A percentile compares a stretch with the other conserved stretches of the same genome.
These are phyloP conservation scores for Boletus huronensis DNA, from an alignment of 768 basidiomycete species.

Conservation along the genomic window DNA sequence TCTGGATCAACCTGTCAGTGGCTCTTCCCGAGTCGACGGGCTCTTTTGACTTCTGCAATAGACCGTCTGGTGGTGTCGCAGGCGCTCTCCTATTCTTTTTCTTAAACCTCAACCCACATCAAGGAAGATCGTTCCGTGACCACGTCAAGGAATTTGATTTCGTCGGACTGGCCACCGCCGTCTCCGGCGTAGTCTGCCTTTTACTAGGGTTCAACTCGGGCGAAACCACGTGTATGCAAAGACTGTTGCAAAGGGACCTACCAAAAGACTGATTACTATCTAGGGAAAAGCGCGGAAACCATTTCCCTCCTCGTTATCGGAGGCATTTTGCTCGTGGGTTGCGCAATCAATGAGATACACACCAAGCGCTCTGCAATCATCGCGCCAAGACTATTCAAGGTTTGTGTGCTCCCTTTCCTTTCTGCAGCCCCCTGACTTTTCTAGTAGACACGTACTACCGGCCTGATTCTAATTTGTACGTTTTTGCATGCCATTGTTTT, in stretches of 20 bases:
- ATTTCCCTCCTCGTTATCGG: conserved; percentile 39
- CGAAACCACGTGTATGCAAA: conserved; percentile 30
- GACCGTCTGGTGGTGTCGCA: conserved; percentile 37
- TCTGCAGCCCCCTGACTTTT: neutral
- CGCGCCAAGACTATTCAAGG: conserved; percentile 39
- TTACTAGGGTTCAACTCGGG: conserved; percentile 38
- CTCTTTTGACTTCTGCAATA: conserved; percentile 7
- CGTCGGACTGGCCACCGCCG: conserved; percentile 34
- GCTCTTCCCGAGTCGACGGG: neutral
- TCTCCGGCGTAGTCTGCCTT: conserved; percentile 36
- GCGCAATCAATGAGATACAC: conserved; percentile 33
- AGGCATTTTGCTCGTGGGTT: conserved; percentile 27
- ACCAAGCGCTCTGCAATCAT: conserved; percentile 37
- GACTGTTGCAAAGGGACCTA: neutral
- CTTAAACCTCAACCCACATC: conserved; percentile 35
- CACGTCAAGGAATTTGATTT: conserved; percentile 39
- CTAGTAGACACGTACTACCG: conserved; percentile 37
- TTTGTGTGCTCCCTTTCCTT: neutral
- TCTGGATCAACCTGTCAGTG: conserved; percentile 35
- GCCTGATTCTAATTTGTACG: conserved; percentile 26
- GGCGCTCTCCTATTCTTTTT: conserved; percentile 32
- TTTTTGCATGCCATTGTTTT: conserved; percentile 36
- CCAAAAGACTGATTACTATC: neutral
- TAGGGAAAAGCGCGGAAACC: conserved; percentile 32
- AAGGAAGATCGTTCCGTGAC: conserved; percentile 30